Evolutionary conservation across 305 asterid species (phyloP).

Genomic region (Fraxinus xanthoxyloides): DNA sequence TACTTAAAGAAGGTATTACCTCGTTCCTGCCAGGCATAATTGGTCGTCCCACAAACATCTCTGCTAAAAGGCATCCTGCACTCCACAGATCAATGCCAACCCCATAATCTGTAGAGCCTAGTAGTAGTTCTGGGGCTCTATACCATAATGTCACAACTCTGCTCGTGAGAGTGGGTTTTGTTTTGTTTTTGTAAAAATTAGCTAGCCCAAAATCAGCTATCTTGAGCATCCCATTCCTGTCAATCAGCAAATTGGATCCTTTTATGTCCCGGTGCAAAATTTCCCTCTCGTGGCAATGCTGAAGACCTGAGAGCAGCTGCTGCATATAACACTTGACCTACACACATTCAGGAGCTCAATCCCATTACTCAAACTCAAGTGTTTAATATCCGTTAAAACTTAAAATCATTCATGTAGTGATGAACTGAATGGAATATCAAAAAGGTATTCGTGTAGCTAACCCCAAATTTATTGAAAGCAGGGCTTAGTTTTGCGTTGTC

Average conservation of each 20-base stretch:
- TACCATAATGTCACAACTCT: conserved; percentile 14
- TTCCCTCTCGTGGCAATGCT: conserved; percentile 2
- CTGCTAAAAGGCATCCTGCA: conserved; percentile 53
- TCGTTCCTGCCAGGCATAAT: conserved; percentile 52
- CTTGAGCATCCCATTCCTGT: not conserved
- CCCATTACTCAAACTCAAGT: not conserved
- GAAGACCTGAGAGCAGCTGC: not conserved
- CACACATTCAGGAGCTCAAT: not conserved
- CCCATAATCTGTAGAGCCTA: conserved; percentile 49
- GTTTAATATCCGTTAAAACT: not conserved
- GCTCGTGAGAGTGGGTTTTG: not conserved
- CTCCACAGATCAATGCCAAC: conserved; percentile 54
- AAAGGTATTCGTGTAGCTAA: not conserved
- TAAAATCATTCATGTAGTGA: not conserved
- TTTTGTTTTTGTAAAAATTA: not conserved
- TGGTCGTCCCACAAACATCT: conserved; percentile 50
- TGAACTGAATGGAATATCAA: not conserved
- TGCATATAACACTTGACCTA: conserved; percentile 14
- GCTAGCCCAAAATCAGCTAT: conserved; percentile 16
- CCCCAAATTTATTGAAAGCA: not conserved
- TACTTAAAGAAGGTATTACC: conserved; percentile 27
- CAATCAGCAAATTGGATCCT: conserved; percentile 11
- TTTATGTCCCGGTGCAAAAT: conserved; percentile 9
- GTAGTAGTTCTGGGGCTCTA: conserved; percentile 31
- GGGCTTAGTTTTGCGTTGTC: not conserved